Evolutionary conservation across 805 yeast species (phyloP).

Genomic region (Tetrapisispora nanseiensis): DNA sequence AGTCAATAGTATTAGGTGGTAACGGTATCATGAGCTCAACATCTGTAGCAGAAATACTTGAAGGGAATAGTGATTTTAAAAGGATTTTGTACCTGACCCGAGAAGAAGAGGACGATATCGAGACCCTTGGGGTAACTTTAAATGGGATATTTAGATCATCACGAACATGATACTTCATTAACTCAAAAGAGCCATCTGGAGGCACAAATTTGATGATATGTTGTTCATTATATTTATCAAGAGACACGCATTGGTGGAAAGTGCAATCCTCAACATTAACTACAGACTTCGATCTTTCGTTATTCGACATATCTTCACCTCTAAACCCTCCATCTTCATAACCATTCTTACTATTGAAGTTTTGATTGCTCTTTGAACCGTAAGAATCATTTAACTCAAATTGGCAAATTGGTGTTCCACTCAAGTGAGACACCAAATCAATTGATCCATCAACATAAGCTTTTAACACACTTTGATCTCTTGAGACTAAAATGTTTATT

Average conservation of each 20-base stretch:
- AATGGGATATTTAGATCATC: conserved; percentile 64
- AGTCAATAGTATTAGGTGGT: conserved; percentile 49
- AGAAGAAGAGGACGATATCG: conserved; percentile 33
- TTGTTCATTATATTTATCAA: conserved; percentile 56
- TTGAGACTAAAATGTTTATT: conserved; percentile 57
- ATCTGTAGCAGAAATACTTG: conserved; percentile 51
- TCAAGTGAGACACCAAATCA: conserved; percentile 56
- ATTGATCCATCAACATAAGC: conserved; percentile 72
- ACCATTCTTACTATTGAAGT: conserved; percentile 11
- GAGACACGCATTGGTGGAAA: conserved; percentile 78
- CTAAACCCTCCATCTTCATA: too few species aligned
- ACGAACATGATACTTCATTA: conserved; percentile 60
- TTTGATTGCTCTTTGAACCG: conserved; percentile 13
- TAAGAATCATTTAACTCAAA: conserved; percentile 62
- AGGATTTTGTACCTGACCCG: conserved; percentile 48
- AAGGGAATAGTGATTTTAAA: conserved; percentile 51
- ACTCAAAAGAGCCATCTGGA: conserved; percentile 80
- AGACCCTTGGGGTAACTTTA: conserved; percentile 47
- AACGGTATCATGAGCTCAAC: conserved; percentile 59
- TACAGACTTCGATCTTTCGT: conserved; percentile 34
- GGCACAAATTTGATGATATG: conserved; percentile 65
- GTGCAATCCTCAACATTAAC: conserved; percentile 66
- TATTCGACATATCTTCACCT: conserved; percentile 26
- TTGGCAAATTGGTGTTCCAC: conserved; percentile 77
- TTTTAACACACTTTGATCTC: conserved; percentile 53